A percentile compares a stretch with the other conserved stretches of the same genome.
Evolutionary conservation across 2,329 filamentous ascomycete genomes (phyloP).

Genomic region (Pseudogymnoascus sp.): DNA sequence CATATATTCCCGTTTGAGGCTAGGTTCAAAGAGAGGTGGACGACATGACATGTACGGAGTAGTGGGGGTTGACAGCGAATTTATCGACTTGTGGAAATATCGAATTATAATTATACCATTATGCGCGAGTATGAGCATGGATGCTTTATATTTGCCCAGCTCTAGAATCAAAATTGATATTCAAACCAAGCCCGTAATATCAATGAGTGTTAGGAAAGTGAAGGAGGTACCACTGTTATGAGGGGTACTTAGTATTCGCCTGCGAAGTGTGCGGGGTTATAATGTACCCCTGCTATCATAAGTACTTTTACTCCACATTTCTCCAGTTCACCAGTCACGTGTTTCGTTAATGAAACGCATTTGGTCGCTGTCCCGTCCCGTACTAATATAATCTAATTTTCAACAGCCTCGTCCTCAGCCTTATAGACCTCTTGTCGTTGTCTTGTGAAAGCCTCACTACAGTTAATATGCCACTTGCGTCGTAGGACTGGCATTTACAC

Average conservation of each 20-base stretch:
- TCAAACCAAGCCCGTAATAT: not conserved
- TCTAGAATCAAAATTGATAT: not conserved
- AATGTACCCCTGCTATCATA: not conserved
- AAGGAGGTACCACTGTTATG: not conserved
- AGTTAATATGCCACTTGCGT: slow-evolving; percentile 1
- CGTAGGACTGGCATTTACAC: not conserved
- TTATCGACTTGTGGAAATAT: not conserved
- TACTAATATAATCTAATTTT: slow-evolving; percentile 6
- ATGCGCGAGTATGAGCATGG: not conserved
- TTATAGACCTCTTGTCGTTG: not conserved
- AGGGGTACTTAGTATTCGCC: not conserved
- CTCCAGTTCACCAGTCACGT: not conserved
- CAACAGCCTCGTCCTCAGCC: slow-evolving; percentile 7
- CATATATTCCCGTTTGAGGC: slow-evolving; percentile 5
- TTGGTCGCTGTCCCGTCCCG: not conserved
- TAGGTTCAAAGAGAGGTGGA: not conserved
- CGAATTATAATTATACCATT: not conserved
- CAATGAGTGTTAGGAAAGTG: not conserved
- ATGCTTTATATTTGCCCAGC: not conserved
- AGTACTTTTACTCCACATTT: not conserved
- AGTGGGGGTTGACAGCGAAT: not conserved
- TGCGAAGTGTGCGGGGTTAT: not conserved
- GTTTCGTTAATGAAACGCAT: not conserved
- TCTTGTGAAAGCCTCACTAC: not conserved
- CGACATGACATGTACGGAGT: too few relatives aligned